Evolutionary conservation across 1,139 yeast genomes (phyloP), one percentile per base, ranked within the genome.

Genomic region (Saccharomyces hybrid): DNA sequence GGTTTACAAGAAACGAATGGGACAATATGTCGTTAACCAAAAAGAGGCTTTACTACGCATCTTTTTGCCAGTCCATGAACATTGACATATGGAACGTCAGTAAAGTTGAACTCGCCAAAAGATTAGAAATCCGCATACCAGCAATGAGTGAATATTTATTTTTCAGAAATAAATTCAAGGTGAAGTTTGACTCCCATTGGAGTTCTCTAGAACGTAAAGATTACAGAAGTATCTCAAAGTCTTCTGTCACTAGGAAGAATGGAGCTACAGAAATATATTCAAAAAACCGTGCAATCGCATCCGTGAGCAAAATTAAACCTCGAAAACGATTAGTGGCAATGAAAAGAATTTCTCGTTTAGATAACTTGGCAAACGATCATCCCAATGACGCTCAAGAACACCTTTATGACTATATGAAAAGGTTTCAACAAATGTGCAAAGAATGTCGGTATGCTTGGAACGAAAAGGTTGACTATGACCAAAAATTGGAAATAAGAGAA

Each of bases 401-500:
- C 25, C 26, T 50, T 26, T 47, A 49, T 5, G 52, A 57, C 32
- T 53, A 53, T 28, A 56, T 55, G 7, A 53, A 49, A 41, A 54
- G 60, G 27, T 64, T 56, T 38, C 62, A 58, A 31, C 58, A 59
- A 46, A 62, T 62, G 65, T 64, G 67, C 54, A 58, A 58, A 42
- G 61, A 63, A 42, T 64, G 67, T 47, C 57, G 61, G 29, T 47
- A 54, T 29, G 57, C 54, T 8, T 64, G 67, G 67, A 58, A 56
- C n/a, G 57, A 59, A 19, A 42, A 57, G 29, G 59, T 64, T 6
- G 55, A 58, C 9, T 57, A 56, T 6, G 57, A 55, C n/a, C 58
- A 60, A 42, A 61, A 58, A 44, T 47, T 48, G n/a, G 53, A 56
- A 7, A 52, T 64, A 13, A 54, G 53, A 34, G 51, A 51, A 4